phyloP scores from a whole-genome alignment of 2,329 filamentous ascomycete genomes.

The Penicillium brasilianum region DNA sequence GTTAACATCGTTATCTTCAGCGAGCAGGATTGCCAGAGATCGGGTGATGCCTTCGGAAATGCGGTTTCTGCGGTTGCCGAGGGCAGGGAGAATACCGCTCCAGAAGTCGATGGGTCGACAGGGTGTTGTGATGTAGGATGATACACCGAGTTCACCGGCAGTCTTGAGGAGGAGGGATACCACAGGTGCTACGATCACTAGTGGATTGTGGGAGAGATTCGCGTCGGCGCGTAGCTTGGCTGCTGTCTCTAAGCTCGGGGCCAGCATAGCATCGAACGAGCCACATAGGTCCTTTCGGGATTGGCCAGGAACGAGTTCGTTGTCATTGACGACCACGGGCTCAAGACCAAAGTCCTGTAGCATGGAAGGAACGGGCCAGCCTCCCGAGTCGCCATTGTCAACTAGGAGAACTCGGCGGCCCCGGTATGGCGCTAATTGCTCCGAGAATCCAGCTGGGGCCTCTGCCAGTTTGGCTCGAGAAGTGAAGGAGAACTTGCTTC shows the following conservation, averaged over 20 bases:
- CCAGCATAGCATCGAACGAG: slow-evolving; percentile 87
- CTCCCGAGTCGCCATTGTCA: slow-evolving; percentile 78
- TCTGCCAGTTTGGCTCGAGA: slow-evolving; percentile 82
- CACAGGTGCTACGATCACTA: slow-evolving; percentile 84
- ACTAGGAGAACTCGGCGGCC: slow-evolving; percentile 89
- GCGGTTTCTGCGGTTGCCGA: slow-evolving; percentile 89
- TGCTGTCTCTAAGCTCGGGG: slow-evolving; percentile 87
- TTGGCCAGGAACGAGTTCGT: slow-evolving; percentile 63
- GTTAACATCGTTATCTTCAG: slow-evolving; percentile 94
- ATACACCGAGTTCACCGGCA: slow-evolving; percentile 87
- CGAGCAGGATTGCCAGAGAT: slow-evolving; percentile 88
- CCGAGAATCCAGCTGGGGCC: slow-evolving; percentile 73
- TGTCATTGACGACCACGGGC: slow-evolving; percentile 74
- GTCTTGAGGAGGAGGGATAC: slow-evolving; percentile 89
- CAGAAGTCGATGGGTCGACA: slow-evolving; percentile 89
- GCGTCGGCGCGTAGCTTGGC: slow-evolving; percentile 78
- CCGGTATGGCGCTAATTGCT: slow-evolving; percentile 81
- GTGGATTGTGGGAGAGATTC: slow-evolving; percentile 92
- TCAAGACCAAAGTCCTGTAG: slow-evolving; percentile 75
- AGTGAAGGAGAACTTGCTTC: slow-evolving; percentile 92
- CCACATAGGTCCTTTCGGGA: slow-evolving; percentile 55
- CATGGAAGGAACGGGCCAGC: slow-evolving; percentile 75
- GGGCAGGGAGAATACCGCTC: slow-evolving; percentile 88
- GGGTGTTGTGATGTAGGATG: slow-evolving; percentile 94
- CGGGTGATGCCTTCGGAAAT: slow-evolving; percentile 88